Percentiles rank a stretch among this genome's conserved stretches.
These are phyloP conservation scores for Lentinula lateritia DNA, from an alignment of 768 basidiomycete genomes.

Conservation along the genomic window DNA sequence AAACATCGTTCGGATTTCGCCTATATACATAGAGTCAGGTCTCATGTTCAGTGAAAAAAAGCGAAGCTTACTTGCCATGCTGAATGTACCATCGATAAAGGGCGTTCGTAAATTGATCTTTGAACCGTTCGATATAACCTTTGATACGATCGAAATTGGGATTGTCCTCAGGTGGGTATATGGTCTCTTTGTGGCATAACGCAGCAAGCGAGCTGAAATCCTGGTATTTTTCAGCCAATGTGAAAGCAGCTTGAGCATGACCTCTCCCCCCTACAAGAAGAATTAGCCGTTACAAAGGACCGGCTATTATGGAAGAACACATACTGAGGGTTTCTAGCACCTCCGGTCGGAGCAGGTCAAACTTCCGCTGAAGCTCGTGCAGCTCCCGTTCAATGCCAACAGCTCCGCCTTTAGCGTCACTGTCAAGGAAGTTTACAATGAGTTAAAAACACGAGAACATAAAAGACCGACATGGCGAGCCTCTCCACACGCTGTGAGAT, in stretches of 20 bases:
- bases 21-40: conserved; percentile 26
- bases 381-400: conserved; percentile 49
- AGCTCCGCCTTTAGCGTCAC: conserved; percentile 40
- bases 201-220: conserved; percentile 85
- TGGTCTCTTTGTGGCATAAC: conserved; percentile 66
- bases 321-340: conserved; percentile 77
- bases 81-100: conserved; percentile 93
- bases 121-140: conserved; percentile 70
- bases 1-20: conserved; percentile 79
- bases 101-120: conserved; percentile 80
- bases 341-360: conserved; percentile 67
- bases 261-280: conserved; percentile 53
- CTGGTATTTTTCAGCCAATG: conserved; percentile 78
- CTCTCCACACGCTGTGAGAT: conserved; percentile 66
- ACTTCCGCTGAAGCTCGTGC: conserved; percentile 58
- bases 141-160: conserved; percentile 59
- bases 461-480: conserved; percentile 46
- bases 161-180: conserved; percentile 60
- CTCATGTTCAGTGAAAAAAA: not conserved
- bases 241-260: conserved; percentile 65
- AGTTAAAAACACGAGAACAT: not conserved
- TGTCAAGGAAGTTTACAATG: conserved; percentile 16
- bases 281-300: not conserved
- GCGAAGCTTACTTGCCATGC: conserved; percentile 48
- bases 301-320: conserved; percentile 16